Evolutionary conservation across 2,329 filamentous ascomycete genomes (phyloP), one percentile per base, ranked within the genome.

Genomic region (Paecilomyces dactylethromorphus): DNA sequence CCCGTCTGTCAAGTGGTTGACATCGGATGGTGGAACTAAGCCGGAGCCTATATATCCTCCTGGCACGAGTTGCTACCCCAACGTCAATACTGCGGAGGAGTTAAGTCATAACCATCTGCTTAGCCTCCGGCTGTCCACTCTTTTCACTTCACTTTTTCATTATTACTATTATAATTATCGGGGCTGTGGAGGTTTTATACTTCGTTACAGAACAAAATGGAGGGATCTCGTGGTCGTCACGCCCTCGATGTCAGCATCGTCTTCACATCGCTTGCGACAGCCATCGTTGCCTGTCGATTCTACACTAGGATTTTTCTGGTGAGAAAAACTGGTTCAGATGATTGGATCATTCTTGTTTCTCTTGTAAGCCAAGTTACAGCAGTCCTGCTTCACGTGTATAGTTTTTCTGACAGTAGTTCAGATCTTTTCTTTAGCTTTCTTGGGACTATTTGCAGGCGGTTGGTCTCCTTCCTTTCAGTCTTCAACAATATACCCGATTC

Each of bases 231-330:
- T 12, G 69, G 70, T 50, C 64, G 54, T 55, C 54, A 64, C 35
- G 69, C 69, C 50, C 63, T 72, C n/a, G 63, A 63, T 45, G 56
- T 67, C 50, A 71, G 66, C 59, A 66, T 59, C n/a, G 62, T 68
- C 35, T 71, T 72, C 50, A 72, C 70, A 1, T 60, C 54, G 33
- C 64, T 77, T 18, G 68, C 71, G 2, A 67, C 68, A 11, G 39
- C 65, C 0, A 69, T 77, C 51, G 71, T 76, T n/a, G 61, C 60
- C 2, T 56, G 74, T n/a, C 74, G 76, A 7, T 70, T 79, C 54
- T 78, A 75, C 60, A 78, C 76, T 8, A 64, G 73, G 56, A 62
- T 65, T 2, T 60, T 65, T 11, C 60, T 76, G 55, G 67, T 74
- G 39, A 71, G 70, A 59, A 70, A 75, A 39, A 66, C 74, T 57